phyloP scores from a whole-genome alignment of 768 basidiomycete species.

The Sporobolomyces roseus region DNA sequence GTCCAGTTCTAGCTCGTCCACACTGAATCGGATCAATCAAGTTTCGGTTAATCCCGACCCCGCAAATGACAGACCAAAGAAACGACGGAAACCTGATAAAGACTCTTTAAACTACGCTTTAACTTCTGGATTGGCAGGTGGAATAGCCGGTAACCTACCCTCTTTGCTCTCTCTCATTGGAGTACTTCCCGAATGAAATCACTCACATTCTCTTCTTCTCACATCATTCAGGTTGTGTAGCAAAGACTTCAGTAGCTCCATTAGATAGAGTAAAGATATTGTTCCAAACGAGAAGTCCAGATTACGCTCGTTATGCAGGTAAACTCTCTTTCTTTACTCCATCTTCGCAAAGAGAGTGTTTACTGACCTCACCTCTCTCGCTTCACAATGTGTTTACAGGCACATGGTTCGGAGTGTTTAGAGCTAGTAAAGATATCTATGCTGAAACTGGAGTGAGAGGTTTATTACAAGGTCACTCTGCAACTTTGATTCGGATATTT shows the following conservation, averaged over 20 bases:
- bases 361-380: neutral
- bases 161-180: neutral
- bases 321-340: slow-evolving; percentile 38
- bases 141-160: slow-evolving; percentile 74
- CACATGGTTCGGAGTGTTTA: slow-evolving; percentile 76
- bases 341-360: too few relatives aligned
- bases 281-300: slow-evolving; percentile 93
- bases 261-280: slow-evolving; percentile 97
- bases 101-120: slow-evolving; percentile 58
- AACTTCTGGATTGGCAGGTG: slow-evolving; percentile 85
- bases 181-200: slow-evolving; percentile 21
- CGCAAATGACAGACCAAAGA: too few relatives aligned
- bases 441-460: slow-evolving; percentile 62
- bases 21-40: neutral
- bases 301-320: slow-evolving; percentile 92
- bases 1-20: neutral
- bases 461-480: slow-evolving; percentile 91
- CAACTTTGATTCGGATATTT: slow-evolving; percentile 87
- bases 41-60: too few relatives aligned
- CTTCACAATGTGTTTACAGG: slow-evolving; percentile 53
- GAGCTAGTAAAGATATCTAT: slow-evolving; percentile 66
- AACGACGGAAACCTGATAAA: neutral
- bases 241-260: slow-evolving; percentile 60
- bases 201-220: neutral
- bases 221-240: slow-evolving; percentile 38